Base-by-base conservation (phyloP, 768 basidiomycete species). In the Termitomyces bulborhizus region DNA sequence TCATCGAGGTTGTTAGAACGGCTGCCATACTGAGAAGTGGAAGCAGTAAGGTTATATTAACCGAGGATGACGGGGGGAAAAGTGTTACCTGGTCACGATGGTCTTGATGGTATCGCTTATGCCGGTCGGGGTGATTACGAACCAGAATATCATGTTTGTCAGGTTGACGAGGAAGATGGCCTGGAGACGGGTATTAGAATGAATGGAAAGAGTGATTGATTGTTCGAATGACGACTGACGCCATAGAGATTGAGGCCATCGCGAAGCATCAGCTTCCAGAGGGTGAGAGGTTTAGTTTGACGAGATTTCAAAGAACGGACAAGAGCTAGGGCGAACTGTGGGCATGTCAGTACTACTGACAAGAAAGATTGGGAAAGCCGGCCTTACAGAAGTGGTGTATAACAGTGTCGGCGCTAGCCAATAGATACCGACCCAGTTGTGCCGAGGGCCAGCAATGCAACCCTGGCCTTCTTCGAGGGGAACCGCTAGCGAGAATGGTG, bases 181-280 rank as follows among this genome's bases (percentile, higher is more conserved):
- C 80, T 83, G 51, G 45, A 47, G 16, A 51, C 9, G 18, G 1
- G 32, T 36, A 6, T 37, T 18, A 27, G 32, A 49, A 45, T 21
- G 41, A 24, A 57, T 46, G 59, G 34, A 40, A 53, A 52, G 46
- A 4, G 27, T 37, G 36, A 16, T 12, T 55, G 44, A 37, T 46
- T 43, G 49, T 34, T 12, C 32, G 34, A 36, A 43, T 12, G 45
- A 37, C 11, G 8, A 73, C 81, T 58, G 68, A 83, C 85, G 54
- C 81, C 88, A 64, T 92, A 93, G 56, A 93, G 82, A 71, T 92
- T 92, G 60, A 93, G 81, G 15, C 89, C 88, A 66, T 93, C 90
- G 57, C 91, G 88, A 57, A 93, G 86, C 89, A 92, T 92, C 61
- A 93, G 77, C 65, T 91, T 90, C 90, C 90, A 93, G 31, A 77